Evolutionary conservation across 1,284 basidiomycete genomes (phyloP).

Genomic region (Ceratobasidium sp.): DNA sequence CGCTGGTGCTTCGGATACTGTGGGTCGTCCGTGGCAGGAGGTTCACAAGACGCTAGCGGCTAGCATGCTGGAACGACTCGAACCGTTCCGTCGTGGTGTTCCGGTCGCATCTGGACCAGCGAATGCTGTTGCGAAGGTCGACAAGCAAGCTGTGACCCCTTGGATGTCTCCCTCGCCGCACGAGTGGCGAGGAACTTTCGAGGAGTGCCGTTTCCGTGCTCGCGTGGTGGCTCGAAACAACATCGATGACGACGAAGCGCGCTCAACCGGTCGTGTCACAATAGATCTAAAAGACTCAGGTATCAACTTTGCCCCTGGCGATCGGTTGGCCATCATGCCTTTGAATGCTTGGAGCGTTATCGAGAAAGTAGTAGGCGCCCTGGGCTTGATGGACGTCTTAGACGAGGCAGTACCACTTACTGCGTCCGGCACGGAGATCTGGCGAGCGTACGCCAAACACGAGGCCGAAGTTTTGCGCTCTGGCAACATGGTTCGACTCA

Average conservation of each 20-base stretch:
- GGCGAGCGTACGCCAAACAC: conserved; percentile 40
- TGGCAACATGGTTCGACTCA: conserved; percentile 16
- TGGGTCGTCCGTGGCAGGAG: conserved; percentile 42
- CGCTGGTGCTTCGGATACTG: conserved; percentile 38
- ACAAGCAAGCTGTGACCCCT: conserved; percentile 3
- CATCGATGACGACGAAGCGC: conserved; percentile 38
- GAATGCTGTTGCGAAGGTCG: not conserved
- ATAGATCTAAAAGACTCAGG: conserved; percentile 35
- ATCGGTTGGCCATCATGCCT: conserved; percentile 43
- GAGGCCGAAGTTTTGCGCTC: conserved; percentile 39
- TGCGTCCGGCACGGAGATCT: conserved; percentile 23
- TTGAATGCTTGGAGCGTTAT: conserved; percentile 40
- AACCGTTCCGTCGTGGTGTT: conserved; percentile 36
- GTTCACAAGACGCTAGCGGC: conserved; percentile 45
- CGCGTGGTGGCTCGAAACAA: conserved; percentile 26
- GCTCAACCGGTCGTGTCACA: conserved; percentile 38
- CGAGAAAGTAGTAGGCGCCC: conserved; percentile 42
- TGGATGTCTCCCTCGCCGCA: conserved; percentile 41
- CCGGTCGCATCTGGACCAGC: conserved; percentile 8
- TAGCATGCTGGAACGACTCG: conserved; percentile 43
- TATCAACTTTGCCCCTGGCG: conserved; percentile 42
- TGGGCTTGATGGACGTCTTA: conserved; percentile 39
- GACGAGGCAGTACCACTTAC: conserved; percentile 39
- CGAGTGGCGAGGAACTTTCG: conserved; percentile 44
- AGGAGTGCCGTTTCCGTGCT: conserved; percentile 44